Evolutionary conservation across 345 rosid species (phyloP), one percentile per base, ranked within the genome.

Genomic region (Kandelia obovata): DNA sequence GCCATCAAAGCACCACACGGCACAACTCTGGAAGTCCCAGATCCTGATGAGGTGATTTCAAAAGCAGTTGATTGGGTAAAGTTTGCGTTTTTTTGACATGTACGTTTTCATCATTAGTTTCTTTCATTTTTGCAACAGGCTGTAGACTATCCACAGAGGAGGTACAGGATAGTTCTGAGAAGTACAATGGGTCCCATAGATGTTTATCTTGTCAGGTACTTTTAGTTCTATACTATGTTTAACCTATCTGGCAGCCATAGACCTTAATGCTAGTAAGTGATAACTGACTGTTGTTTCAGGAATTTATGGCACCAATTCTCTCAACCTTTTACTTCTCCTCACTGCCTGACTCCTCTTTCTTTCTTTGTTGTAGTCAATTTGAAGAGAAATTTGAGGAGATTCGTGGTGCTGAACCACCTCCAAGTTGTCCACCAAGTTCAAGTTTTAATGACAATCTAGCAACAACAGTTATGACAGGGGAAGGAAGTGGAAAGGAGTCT

Each of bases 1-100:
- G 98, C 98, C 39, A 90, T 92, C 43, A 92, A 92, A 79, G 99
- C 99, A 80, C 99, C 99, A n/a, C 99, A 95, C 76, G 99, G 96
- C 62, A 95, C 99, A 66, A 95, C 96, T 69, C 84, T 95, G 39
- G 99, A 95, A 82, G 99, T 95, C 73, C 99, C 99, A 47, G 99
- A 90, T 83, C 99, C 99, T 62, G 99, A 92, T 78, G 99, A 95
- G 96, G 97, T 95, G 85, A 77, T 71, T 75, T 58, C 25, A 66
- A 56, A 37, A 58, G 56, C 71, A 58, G 69, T 73, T 23, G 52
- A 72, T 66, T 1, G 21, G 56, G 39, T 26, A 65, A 61, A 32
- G 37, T 55, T 61, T 7, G 23, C 60, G 30, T 39, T 16, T 3
- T 62, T 11, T 68, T 60, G 49, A 21, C 46, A 32, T 26, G 21